These are phyloP conservation scores for Coemansia nantahalensis DNA, from an alignment of 192 early-diverging fungal species.

Conservation along the genomic window DNA sequence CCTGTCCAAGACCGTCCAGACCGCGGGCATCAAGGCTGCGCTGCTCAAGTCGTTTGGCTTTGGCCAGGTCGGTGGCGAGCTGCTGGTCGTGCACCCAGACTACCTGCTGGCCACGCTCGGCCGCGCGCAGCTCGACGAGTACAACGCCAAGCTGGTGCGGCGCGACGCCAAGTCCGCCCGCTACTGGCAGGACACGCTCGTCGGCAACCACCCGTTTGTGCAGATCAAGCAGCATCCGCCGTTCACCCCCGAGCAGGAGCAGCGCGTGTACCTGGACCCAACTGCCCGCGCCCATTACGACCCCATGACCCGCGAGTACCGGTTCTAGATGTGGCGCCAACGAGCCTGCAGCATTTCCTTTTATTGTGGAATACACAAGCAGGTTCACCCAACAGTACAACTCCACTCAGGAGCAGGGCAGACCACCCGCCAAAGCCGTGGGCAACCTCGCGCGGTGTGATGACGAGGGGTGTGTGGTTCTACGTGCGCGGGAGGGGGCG, in stretches of 20 bases:
- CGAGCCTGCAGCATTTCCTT: too few species aligned
- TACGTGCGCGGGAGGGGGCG: too few species aligned
- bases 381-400: too few species aligned
- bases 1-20: constrained; percentile 79
- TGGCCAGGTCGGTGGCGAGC: constrained; percentile 80
- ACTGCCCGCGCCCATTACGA: constrained; percentile 7
- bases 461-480: too few species aligned
- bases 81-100: constrained; percentile 25
- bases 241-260: constrained; percentile 10
- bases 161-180: constrained; percentile 3
- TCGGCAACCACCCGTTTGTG: constrained; percentile 20
- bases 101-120: constrained; percentile 49
- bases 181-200: too few species aligned
- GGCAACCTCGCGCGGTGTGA: too few species aligned
- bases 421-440: too few species aligned
- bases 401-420: too few species aligned
- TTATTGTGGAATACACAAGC: too few species aligned
- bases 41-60: constrained; percentile 90
- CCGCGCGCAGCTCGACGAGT: constrained; percentile 6
- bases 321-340: too few species aligned
- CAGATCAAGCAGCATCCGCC: constrained; percentile 19
- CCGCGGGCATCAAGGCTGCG: constrained; percentile 85
- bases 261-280: constrained; percentile 18
- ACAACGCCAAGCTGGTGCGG: constrained; percentile 3
- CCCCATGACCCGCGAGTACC: not conserved